phyloP scores from a whole-genome alignment of 164 flowering plant genomes.

The Liriodendron chinense region DNA sequence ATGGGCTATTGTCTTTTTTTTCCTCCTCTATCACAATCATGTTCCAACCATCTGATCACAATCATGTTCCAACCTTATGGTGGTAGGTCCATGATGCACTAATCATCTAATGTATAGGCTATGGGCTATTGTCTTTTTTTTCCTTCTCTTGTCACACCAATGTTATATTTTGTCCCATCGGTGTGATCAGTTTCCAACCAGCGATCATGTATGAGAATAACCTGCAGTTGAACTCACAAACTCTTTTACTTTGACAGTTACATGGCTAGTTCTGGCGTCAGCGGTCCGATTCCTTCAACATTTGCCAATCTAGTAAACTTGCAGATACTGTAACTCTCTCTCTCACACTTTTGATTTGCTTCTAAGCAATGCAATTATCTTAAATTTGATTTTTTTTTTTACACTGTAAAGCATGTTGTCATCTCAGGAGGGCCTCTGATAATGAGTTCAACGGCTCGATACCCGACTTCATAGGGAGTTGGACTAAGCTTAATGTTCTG shows the following conservation, averaged over 20 bases:
- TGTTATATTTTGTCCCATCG: too few relatives aligned
- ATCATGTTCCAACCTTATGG: too few relatives aligned
- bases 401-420: neutral
- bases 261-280: constrained; percentile 34
- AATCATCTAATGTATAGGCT: too few relatives aligned
- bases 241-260: constrained; percentile 20
- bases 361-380: neutral
- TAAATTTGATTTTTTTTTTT: neutral
- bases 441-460: constrained; percentile 56
- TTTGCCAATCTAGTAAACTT: constrained; percentile 28
- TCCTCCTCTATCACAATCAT: too few relatives aligned
- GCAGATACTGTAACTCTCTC: constrained; percentile 24
- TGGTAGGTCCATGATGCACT: too few relatives aligned
- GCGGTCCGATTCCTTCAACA: constrained; percentile 43
- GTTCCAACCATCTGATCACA: too few relatives aligned
- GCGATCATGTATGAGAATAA: too few relatives aligned
- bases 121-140: too few relatives aligned
- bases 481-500: constrained; percentile 50
- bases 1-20: too few relatives aligned
- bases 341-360: neutral
- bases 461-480: constrained; percentile 71
- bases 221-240: too few relatives aligned
- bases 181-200: too few relatives aligned
- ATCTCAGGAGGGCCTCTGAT: constrained; percentile 66
- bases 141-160: too few relatives aligned